phyloP scores from a whole-genome alignment of 192 early-diverging fungal genomes.

The Gaertneriomyces sp. region DNA sequence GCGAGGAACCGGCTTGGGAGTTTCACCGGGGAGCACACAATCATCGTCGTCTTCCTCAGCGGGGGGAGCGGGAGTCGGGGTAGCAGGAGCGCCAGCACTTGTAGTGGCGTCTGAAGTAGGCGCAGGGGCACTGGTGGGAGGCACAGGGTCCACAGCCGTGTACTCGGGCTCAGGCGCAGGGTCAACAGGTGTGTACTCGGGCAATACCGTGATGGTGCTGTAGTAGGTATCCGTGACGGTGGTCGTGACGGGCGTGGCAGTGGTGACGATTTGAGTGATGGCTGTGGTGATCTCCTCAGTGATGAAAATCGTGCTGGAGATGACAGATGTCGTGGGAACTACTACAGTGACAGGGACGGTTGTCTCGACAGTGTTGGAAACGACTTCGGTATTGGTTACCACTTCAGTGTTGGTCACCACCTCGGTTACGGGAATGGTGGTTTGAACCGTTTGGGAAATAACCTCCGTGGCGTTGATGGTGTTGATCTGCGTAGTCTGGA shows the following conservation, averaged over 20 bases:
- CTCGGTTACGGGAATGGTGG: background rate
- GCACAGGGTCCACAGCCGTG: background rate
- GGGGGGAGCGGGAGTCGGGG: background rate
- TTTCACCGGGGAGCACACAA: slow-evolving; percentile 2
- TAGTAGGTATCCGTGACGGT: slow-evolving; percentile 24
- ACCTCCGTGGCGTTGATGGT: slow-evolving; percentile 4
- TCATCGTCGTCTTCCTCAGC: slow-evolving; percentile 1
- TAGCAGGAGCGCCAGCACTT: background rate
- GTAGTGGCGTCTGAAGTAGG: background rate
- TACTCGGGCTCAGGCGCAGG: background rate
- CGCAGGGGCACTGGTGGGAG: slow-evolving; percentile 1
- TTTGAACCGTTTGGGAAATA: background rate
- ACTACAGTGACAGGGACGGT: background rate
- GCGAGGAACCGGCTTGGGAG: slow-evolving; percentile 6
- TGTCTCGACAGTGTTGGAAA: background rate
- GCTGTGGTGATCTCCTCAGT: background rate
- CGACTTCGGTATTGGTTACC: background rate
- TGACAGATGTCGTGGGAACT: background rate
- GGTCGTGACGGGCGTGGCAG: slow-evolving; percentile 2
- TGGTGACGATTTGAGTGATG: slow-evolving; percentile 4
- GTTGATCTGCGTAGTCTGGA: background rate
- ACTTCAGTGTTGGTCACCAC: background rate
- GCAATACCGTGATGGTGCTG: slow-evolving; percentile 21
- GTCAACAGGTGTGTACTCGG: slow-evolving; percentile 12
- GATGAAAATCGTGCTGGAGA: background rate